These are phyloP conservation scores for Dendrobium catenatum DNA, from an alignment of 106 monocot species.

Conservation along the genomic window DNA sequence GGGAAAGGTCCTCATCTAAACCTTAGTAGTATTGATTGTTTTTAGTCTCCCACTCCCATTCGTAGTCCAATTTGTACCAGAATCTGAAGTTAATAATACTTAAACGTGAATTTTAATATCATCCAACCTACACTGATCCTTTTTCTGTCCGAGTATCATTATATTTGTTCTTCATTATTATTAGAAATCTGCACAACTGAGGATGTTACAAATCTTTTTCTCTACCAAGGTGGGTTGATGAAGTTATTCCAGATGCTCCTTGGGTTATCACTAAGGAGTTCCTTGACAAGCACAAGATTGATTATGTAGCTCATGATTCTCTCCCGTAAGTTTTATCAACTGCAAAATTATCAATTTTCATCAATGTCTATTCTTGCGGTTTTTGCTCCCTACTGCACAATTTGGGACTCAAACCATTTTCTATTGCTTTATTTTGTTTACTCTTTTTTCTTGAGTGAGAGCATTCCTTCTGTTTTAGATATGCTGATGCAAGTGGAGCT, in stretches of 20 bases:
- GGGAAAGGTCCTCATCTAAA: not conserved
- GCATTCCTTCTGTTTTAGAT: conserved; percentile 38
- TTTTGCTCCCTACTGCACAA: not conserved
- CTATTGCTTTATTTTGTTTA: not conserved
- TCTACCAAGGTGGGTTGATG: conserved; percentile 58
- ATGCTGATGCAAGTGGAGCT: conserved; percentile 98
- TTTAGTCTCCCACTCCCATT: not conserved
- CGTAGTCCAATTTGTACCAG: not conserved
- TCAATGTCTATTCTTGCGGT: not conserved
- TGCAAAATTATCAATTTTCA: not conserved
- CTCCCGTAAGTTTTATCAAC: conserved; percentile 46
- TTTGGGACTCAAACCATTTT: not conserved
- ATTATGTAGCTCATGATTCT: conserved; percentile 70
- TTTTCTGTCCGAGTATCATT: not conserved
- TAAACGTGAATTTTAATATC: too few species aligned
- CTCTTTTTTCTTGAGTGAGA: not conserved
- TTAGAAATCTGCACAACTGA: not conserved
- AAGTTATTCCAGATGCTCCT: conserved; percentile 72
- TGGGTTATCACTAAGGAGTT: conserved; percentile 68
- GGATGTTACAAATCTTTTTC: not conserved
- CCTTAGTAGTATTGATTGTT: not conserved
- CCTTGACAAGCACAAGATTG: conserved; percentile 57
- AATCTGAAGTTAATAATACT: not conserved
- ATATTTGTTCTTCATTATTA: not conserved
- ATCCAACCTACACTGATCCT: too few species aligned